These are phyloP conservation scores for Stagonosporopsis chrysanthemi DNA, from an alignment of 2,329 filamentous ascomycete genomes.

Conservation along the genomic window DNA sequence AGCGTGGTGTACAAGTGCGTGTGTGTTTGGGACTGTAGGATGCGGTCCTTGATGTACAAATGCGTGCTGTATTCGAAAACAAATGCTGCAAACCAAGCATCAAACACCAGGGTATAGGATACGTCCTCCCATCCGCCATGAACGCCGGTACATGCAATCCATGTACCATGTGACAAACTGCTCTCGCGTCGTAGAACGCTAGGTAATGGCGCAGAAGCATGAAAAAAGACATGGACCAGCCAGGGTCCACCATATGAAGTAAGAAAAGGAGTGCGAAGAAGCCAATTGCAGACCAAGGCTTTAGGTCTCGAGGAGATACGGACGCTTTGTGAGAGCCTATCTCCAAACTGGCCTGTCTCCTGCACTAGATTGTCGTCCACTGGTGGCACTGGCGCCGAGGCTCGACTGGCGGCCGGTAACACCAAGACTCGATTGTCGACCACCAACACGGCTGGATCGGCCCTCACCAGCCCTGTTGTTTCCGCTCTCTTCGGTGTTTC, in stretches of 20 bases:
- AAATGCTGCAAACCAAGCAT: conserved; percentile 2
- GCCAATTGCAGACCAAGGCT: not conserved
- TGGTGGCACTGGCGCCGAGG: conserved; percentile 18
- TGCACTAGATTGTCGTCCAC: conserved; percentile 26
- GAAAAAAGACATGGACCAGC: conserved; percentile 1
- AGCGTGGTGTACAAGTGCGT: not conserved
- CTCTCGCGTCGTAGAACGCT: conserved; percentile 2
- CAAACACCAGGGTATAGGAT: conserved; percentile 37
- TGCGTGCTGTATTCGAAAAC: conserved; percentile 8
- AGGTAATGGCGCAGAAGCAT: not conserved
- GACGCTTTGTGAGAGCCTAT: conserved; percentile 27
- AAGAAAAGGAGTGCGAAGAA: not conserved
- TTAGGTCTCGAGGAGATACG: conserved; percentile 17
- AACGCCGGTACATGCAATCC: conserved; percentile 24
- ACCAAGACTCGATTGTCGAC: conserved; percentile 32
- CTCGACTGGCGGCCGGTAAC: conserved; percentile 27
- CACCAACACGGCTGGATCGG: conserved; percentile 34
- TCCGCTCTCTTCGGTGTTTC: conserved; percentile 33
- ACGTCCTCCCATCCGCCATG: conserved; percentile 27
- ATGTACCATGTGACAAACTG: conserved; percentile 9
- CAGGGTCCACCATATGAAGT: conserved; percentile 1
- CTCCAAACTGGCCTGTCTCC: conserved; percentile 36
- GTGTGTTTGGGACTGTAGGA: not conserved
- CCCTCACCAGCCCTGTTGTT: conserved; percentile 33
- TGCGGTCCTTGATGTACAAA: conserved; percentile 1